Evolutionary conservation across 371 early-diverging fungal genomes (phyloP).

Genomic region (Mucor plumbeus): DNA sequence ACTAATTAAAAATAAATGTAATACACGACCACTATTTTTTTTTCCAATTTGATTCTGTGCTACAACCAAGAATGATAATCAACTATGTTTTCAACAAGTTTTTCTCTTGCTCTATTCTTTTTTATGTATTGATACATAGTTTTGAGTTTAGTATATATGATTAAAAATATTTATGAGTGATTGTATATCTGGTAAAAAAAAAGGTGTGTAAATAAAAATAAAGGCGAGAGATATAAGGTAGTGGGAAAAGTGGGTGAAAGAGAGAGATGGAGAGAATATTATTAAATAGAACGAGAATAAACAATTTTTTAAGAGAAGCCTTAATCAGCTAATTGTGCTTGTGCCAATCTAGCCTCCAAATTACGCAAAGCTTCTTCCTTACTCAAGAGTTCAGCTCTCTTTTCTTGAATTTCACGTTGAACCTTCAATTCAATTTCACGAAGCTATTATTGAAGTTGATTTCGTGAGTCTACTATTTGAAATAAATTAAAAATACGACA

Average conservation of each 20-base stretch:
- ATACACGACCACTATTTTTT: neutral
- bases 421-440: constrained; percentile 66
- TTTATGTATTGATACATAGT: neutral
- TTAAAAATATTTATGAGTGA: constrained; percentile 4
- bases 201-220: neutral
- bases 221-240: neutral
- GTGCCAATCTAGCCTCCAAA: constrained; percentile 59
- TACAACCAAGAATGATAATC: neutral
- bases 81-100: neutral
- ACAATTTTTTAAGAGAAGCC: neutral
- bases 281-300: neutral
- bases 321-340: constrained; percentile 45
- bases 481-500: neutral
- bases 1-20: constrained; percentile 6
- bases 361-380: constrained; percentile 64
- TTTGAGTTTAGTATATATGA: neutral
- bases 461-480: neutral
- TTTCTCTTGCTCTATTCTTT: too few relatives aligned
- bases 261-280: neutral
- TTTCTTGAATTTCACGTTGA: constrained; percentile 64
- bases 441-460: constrained; percentile 27
- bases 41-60: neutral
- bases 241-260: neutral
- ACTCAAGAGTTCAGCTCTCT: constrained; percentile 60
- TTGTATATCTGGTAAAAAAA: constrained; percentile 5